These are phyloP conservation scores for Coemansia sp. DNA, from an alignment of 371 early-diverging fungal species.

Conservation along the genomic window DNA sequence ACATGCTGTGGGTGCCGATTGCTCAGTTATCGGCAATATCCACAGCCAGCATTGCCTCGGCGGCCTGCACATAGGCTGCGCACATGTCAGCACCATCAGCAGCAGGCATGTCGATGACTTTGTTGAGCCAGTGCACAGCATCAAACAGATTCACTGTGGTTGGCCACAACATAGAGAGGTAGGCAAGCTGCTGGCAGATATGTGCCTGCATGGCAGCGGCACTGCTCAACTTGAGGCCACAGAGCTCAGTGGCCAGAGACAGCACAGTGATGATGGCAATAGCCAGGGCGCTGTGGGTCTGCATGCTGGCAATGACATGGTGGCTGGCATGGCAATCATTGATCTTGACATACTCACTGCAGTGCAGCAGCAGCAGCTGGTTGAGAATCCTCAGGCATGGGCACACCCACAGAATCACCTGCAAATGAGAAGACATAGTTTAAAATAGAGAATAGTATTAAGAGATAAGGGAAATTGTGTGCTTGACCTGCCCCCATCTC, in stretches of 20 bases:
- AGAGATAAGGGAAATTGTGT: too few relatives aligned
- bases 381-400: constrained; percentile 76
- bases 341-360: constrained; percentile 66
- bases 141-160: constrained; percentile 97
- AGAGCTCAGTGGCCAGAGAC: constrained; percentile 83
- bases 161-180: constrained; percentile 87
- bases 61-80: constrained; percentile 64
- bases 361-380: constrained; percentile 90
- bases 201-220: constrained; percentile 47
- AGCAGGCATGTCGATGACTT: constrained; percentile 38
- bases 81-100: constrained; percentile 49
- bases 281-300: constrained; percentile 93
- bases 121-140: constrained; percentile 73
- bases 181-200: constrained; percentile 66
- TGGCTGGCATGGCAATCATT: constrained; percentile 57
- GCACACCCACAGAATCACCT: constrained; percentile 76
- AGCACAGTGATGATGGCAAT: constrained; percentile 96
- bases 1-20: constrained; percentile 83
- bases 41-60: constrained; percentile 81
- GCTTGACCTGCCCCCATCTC: too few relatives aligned
- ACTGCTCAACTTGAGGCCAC: constrained; percentile 31
- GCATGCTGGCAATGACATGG: constrained; percentile 91
- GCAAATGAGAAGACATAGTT: constrained; percentile 46
- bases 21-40: constrained; percentile 86
- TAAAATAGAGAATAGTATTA: background rate